A percentile compares a stretch with the other conserved stretches of the same genome.
phyloP scores from a whole-genome alignment of 2,329 filamentous ascomycete species.

The Penicillium sp. region DNA sequence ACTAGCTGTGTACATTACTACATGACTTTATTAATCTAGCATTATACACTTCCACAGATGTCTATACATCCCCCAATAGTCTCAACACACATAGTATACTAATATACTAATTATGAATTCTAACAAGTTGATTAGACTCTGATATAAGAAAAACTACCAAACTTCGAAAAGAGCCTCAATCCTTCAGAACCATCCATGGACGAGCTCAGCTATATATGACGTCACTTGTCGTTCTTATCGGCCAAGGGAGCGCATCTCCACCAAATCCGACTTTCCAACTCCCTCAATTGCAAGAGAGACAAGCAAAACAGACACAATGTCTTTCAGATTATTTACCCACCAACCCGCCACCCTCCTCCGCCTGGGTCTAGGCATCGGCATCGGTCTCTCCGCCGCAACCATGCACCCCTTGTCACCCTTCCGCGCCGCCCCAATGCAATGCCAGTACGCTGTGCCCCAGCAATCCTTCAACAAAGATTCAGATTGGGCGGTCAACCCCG shows the following conservation, averaged over 20 bases:
- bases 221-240: conserved; percentile 15
- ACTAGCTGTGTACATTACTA: too few species aligned
- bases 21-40: too few species aligned
- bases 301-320: conserved; percentile 18
- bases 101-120: too few species aligned
- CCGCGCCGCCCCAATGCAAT: conserved; percentile 36
- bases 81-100: too few species aligned
- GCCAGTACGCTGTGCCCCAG: conserved; percentile 33
- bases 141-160: neutral
- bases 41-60: too few species aligned
- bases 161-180: neutral
- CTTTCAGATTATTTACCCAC: conserved; percentile 26
- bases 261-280: conserved; percentile 2
- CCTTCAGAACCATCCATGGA: neutral
- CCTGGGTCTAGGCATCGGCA: conserved; percentile 35
- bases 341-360: conserved; percentile 32
- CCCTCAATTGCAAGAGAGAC: conserved; percentile 1
- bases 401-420: conserved; percentile 37
- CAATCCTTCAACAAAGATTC: conserved; percentile 10
- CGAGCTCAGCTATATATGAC: conserved; percentile 13
- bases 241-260: neutral
- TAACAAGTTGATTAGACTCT: too few species aligned
- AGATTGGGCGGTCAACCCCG: conserved; percentile 27
- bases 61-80: neutral
- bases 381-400: conserved; percentile 30